Evolutionary conservation across 257 asterid species (phyloP).

Genomic region (Nicotiana noctiflora): DNA sequence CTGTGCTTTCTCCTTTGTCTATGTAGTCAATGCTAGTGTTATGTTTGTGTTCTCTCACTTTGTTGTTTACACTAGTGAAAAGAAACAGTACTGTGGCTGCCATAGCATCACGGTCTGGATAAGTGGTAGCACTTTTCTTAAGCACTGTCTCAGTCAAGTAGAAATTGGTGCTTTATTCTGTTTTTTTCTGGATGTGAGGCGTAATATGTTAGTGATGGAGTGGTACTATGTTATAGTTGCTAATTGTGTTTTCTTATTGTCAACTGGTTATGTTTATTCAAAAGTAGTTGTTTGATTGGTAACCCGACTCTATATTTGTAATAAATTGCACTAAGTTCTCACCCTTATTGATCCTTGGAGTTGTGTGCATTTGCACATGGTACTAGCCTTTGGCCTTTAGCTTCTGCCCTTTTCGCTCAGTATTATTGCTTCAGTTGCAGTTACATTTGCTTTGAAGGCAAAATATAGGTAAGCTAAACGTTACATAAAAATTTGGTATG

Average conservation of each 20-base stretch:
- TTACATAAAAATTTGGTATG: background rate
- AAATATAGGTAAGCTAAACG: background rate
- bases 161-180: background rate
- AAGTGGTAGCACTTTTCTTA: background rate
- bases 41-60: background rate
- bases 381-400: background rate
- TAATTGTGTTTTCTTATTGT: background rate
- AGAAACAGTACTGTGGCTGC: background rate
- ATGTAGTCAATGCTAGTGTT: background rate
- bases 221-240: background rate
- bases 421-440: background rate
- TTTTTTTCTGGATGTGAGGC: background rate
- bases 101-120: background rate
- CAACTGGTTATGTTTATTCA: background rate
- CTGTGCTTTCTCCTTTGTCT: background rate
- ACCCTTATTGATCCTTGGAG: conserved; percentile 1
- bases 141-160: background rate
- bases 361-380: conserved; percentile 1
- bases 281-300: background rate
- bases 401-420: background rate
- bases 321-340: background rate
- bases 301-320: background rate
- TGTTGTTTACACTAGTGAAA: background rate
- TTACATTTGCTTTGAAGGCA: background rate
- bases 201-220: background rate